These are phyloP conservation scores for Chlamydomonas urium DNA, from an alignment of 139 green algal species.

Conservation along the genomic window DNA sequence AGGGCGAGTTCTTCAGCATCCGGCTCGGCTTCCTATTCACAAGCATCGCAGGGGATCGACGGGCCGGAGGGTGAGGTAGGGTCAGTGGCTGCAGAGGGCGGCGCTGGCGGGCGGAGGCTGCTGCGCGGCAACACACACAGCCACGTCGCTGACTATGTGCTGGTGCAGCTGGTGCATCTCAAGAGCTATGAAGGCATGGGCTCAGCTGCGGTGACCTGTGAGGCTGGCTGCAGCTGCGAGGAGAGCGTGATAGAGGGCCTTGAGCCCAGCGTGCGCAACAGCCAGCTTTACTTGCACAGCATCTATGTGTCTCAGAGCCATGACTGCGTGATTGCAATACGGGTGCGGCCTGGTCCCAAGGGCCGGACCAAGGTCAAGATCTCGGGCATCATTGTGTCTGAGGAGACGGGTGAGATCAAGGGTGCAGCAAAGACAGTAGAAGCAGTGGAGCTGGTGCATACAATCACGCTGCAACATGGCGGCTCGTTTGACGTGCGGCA, in stretches of 20 bases:
- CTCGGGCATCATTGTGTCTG: neutral
- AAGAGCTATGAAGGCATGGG: neutral
- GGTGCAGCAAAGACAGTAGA: neutral
- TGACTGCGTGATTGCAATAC: neutral
- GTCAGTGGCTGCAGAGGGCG: neutral
- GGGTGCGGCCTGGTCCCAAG: too few species aligned
- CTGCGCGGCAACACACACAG: neutral
- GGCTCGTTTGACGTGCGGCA: too few species aligned
- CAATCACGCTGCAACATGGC: too few species aligned
- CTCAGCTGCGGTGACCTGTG: neutral
- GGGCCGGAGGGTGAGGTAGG: neutral
- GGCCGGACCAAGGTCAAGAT: conserved; percentile 1
- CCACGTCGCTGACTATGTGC: neutral
- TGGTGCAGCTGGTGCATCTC: neutral
- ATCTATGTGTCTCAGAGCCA: neutral
- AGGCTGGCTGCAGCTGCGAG: neutral
- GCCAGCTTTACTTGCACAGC: neutral
- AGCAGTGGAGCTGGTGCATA: too few species aligned
- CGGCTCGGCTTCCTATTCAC: too few species aligned
- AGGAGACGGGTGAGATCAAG: neutral
- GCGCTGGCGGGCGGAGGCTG: too few species aligned
- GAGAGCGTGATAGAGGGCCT: neutral
- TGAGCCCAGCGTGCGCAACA: neutral
- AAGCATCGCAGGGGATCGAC: too few species aligned
- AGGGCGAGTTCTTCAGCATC: neutral